Percentiles rank a stretch among this genome's conserved stretches.
phyloP scores from a whole-genome alignment of 352 stramenopile genomes.

The Phytophthora pisi region DNA sequence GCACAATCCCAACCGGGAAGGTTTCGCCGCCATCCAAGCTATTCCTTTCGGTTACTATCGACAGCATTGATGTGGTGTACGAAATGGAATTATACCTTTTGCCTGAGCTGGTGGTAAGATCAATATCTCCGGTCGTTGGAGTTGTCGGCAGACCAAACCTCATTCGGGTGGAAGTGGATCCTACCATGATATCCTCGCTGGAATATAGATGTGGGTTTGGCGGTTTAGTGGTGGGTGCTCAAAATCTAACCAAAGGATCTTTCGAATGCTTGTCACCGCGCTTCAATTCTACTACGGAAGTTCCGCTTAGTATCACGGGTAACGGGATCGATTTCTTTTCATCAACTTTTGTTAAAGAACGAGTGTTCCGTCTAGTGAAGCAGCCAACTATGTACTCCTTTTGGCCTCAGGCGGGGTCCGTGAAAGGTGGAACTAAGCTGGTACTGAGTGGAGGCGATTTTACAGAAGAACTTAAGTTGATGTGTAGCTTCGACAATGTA shows the following conservation, averaged over 20 bases:
- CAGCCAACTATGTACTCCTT: constrained; percentile 32
- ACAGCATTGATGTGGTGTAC: constrained; percentile 27
- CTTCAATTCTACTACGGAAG: not conserved
- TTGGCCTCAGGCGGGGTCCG: constrained; percentile 35
- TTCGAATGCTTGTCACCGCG: constrained; percentile 36
- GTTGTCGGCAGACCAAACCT: constrained; percentile 24
- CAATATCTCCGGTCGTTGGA: constrained; percentile 31
- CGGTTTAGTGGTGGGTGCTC: not conserved
- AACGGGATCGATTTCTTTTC: constrained; percentile 57
- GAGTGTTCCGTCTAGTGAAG: constrained; percentile 31
- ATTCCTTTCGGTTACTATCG: constrained; percentile 34
- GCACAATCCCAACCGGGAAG: constrained; percentile 17
- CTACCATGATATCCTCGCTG: not conserved
- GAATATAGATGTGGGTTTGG: constrained; percentile 44
- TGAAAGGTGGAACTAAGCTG: constrained; percentile 43
- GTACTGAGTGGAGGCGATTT: constrained; percentile 40
- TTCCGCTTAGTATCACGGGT: constrained; percentile 36
- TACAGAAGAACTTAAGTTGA: constrained; percentile 19
- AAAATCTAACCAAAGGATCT: constrained; percentile 9
- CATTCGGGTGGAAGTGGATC: constrained; percentile 28
- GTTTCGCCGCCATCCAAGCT: constrained; percentile 5
- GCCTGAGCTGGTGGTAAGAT: constrained; percentile 26
- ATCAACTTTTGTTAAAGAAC: constrained; percentile 5
- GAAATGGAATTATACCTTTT: constrained; percentile 20
- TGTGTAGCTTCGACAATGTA: constrained; percentile 41